Evolutionary conservation across 2,329 filamentous ascomycete species (phyloP).

Genomic region (Curvularia sp.): DNA sequence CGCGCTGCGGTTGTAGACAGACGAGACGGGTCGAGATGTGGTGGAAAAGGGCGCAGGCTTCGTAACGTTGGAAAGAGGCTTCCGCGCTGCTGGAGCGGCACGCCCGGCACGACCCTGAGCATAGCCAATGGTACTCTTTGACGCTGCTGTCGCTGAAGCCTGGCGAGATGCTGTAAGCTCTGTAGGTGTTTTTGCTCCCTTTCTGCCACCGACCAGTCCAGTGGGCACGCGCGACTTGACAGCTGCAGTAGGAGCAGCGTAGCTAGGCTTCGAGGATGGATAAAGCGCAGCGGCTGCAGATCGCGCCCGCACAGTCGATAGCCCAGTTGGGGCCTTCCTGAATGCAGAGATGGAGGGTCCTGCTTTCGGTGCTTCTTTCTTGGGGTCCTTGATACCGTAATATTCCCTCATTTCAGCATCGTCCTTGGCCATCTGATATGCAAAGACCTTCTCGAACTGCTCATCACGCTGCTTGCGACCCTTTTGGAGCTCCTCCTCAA

Average conservation of each 20-base stretch:
- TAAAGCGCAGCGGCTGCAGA: constrained; percentile 56
- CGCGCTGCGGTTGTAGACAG: constrained; percentile 27
- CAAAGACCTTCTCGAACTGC: constrained; percentile 71
- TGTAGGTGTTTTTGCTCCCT: constrained; percentile 48
- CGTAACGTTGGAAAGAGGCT: constrained; percentile 49
- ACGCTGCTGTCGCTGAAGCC: constrained; percentile 69
- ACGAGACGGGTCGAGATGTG: constrained; percentile 29
- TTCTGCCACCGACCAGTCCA: constrained; percentile 51
- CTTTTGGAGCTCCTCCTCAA: constrained; percentile 55
- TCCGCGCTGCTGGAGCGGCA: constrained; percentile 50
- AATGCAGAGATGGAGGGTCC: constrained; percentile 8
- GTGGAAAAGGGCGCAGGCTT: constrained; percentile 41
- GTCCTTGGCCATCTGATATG: constrained; percentile 62
- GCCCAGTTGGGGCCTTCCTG: constrained; percentile 46
- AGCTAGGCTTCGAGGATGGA: constrained; percentile 44
- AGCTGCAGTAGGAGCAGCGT: constrained; percentile 50
- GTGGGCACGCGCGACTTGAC: constrained; percentile 50
- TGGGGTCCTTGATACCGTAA: constrained; percentile 37
- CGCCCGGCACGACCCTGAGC: constrained; percentile 72
- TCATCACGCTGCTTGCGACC: constrained; percentile 66
- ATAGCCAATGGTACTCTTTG: constrained; percentile 84
- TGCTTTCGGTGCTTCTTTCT: constrained; percentile 38
- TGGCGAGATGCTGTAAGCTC: constrained; percentile 64
- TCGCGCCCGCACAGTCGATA: constrained; percentile 62
- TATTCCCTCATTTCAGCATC: constrained; percentile 58